Evolutionary conservation across 164 flowering plant genomes (phyloP), one percentile per base, ranked within the genome.

Genomic region (Aristolochia californica): DNA sequence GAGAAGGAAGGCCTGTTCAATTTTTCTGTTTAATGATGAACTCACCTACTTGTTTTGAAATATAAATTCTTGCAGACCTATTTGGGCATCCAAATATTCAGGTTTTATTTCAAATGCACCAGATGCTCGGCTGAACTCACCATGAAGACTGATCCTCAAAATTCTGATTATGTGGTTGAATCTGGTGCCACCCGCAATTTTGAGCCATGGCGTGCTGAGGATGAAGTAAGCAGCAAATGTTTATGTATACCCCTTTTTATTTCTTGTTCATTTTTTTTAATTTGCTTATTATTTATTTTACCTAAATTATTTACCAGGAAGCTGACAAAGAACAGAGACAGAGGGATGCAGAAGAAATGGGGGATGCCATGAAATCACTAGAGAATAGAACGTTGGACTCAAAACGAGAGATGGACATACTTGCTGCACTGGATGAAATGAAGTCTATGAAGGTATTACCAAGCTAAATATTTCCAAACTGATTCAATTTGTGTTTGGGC

Each of bases 151-250:
- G 98, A 91, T 67, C 98, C 98, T 2, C 85, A 87, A 56, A 93
- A 93, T 66, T 87, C 98, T 20, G 97, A 93, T 63, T 88, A 93
- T 61, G 54, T 79, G 60, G 95, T 87, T 23, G 98, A 93, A 69
- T 74, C 84, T 4, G 98, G 98, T 26, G 98, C 98, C 38, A 65
- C 81, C 2, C 74, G 98, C 28, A 91, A 91, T 72, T 91, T 78
- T 66, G 98, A 91, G 72, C 98, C 97, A 48, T 91, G 98, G 98
- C 93, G 98, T 55, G 82, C 78, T 1, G 94, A 87, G 71, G 95
- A 91, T 73, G 98, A 88, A 84, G 96, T 81, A 30, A 70, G 57
- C 13, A 28, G 47, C 26, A 22, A 13, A 25, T 20, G 12, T 14
- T 53, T 30, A n/a, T 62, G 27, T 34, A 2, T 34, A 8, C 7